Percentiles rank a stretch among this genome's conserved stretches.
phyloP scores from a whole-genome alignment of 139 green algal genomes.

The Chlorella sp. region DNA sequence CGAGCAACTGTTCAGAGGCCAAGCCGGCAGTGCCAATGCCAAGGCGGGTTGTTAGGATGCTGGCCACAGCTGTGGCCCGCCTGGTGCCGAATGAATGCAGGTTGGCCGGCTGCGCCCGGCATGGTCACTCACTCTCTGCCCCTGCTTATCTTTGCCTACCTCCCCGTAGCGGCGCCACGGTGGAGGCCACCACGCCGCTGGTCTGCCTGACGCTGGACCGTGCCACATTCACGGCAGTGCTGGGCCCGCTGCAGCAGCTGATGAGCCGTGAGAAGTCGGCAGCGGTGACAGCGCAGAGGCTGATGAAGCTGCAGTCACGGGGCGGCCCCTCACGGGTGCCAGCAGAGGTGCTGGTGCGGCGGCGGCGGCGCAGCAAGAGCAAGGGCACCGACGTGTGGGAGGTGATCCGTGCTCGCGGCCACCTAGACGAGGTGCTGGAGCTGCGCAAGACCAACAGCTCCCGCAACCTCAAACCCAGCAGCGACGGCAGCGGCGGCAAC shows the following conservation, averaged over 20 bases:
- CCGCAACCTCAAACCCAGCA: not conserved
- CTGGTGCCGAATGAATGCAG: too few species aligned
- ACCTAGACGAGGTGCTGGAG: constrained; percentile 91
- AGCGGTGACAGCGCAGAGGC: constrained; percentile 78
- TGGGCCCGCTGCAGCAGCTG: constrained; percentile 85
- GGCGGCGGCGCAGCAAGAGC: constrained; percentile 54
- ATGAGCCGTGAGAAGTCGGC: constrained; percentile 88
- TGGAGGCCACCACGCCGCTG: constrained; percentile 76
- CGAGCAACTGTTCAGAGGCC: too few species aligned
- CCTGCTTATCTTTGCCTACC: not conserved
- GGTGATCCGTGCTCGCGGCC: constrained; percentile 79
- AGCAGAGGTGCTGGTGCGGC: constrained; percentile 83
- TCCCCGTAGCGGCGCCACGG: constrained; percentile 1
- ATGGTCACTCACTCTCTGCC: not conserved
- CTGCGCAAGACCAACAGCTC: constrained; percentile 48
- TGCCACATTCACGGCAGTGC: constrained; percentile 84
- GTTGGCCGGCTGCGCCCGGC: too few species aligned
- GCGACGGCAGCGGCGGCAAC: not conserved
- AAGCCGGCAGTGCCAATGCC: too few species aligned
- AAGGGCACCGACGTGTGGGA: constrained; percentile 73
- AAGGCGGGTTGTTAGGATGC: too few species aligned
- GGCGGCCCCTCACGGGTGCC: constrained; percentile 61
- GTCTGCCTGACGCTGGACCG: constrained; percentile 81
- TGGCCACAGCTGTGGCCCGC: too few species aligned
- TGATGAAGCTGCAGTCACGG: constrained; percentile 75